A percentile compares a stretch with the other conserved stretches of the same genome.
phyloP scores from a whole-genome alignment of 768 basidiomycete genomes.

The Leccinum disarticulatum region DNA sequence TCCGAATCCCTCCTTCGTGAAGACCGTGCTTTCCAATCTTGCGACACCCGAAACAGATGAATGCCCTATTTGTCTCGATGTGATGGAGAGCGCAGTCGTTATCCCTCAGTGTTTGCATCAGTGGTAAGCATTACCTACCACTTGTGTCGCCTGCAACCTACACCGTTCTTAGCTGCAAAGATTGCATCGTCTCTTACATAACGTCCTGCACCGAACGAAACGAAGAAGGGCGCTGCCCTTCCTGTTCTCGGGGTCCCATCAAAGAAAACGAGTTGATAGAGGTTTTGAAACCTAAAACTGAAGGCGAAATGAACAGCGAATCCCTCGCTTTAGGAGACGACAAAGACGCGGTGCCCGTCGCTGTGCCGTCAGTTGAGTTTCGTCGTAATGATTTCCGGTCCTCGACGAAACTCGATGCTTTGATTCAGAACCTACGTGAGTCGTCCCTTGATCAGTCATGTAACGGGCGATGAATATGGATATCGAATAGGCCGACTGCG shows the following conservation, averaged over 20 bases:
- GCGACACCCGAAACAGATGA: conserved; percentile 53
- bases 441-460: conserved; percentile 11
- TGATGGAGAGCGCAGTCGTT: conserved; percentile 67
- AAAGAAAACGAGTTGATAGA: conserved; percentile 65
- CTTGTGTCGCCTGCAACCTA: background rate
- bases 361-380: conserved; percentile 50
- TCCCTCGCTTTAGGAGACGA: conserved; percentile 11
- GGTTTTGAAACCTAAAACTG: conserved; percentile 43
- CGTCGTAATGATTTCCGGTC: conserved; percentile 83
- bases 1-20: conserved; percentile 49
- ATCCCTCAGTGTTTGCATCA: conserved; percentile 77
- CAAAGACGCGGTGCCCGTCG: conserved; percentile 21
- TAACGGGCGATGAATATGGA: background rate
- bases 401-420: conserved; percentile 88
- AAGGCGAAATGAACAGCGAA: background rate
- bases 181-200: conserved; percentile 80
- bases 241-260: conserved; percentile 70
- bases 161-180: conserved; percentile 66
- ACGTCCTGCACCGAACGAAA: conserved; percentile 65
- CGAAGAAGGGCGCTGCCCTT: conserved; percentile 76
- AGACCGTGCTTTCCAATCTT: conserved; percentile 64
- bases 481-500: conserved; percentile 50
- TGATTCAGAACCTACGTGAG: conserved; percentile 70
- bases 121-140: conserved; percentile 46
- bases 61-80: conserved; percentile 82